phyloP scores from a whole-genome alignment of 2,329 filamentous ascomycete genomes.

The Fusarium subtropicale region DNA sequence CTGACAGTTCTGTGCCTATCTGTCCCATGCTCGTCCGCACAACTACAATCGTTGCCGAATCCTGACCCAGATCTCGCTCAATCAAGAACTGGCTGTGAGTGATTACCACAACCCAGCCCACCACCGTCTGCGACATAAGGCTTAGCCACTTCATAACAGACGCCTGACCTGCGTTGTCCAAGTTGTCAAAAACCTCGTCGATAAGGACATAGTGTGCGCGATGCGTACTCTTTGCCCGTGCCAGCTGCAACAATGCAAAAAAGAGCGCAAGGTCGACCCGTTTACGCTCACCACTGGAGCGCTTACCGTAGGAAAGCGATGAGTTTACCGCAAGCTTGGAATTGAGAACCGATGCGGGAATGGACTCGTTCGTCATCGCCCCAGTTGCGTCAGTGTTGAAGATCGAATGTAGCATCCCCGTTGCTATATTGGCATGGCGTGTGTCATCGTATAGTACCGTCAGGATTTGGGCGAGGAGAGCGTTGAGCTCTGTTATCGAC shows the following conservation, averaged over 20 bases:
- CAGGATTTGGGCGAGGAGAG: slow-evolving; percentile 26
- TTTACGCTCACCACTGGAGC: slow-evolving; percentile 40
- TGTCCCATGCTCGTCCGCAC: background rate
- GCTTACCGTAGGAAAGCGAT: slow-evolving; percentile 35
- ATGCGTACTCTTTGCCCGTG: slow-evolving; percentile 28
- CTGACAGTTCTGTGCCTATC: background rate
- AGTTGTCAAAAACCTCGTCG: slow-evolving; percentile 40
- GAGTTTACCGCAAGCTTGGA: slow-evolving; percentile 17
- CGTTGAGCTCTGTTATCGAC: slow-evolving; percentile 36
- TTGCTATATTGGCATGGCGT: slow-evolving; percentile 24
- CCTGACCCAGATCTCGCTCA: slow-evolving; percentile 22
- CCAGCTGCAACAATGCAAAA: slow-evolving; percentile 39
- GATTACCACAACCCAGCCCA: slow-evolving; percentile 35
- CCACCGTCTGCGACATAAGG: slow-evolving; percentile 23
- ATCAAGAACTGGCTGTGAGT: slow-evolving; percentile 38
- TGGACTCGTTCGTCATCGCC: background rate
- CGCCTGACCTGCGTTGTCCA: slow-evolving; percentile 34
- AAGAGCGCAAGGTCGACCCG: slow-evolving; percentile 39
- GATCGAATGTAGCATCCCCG: slow-evolving; percentile 35
- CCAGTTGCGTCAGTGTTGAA: slow-evolving; percentile 25
- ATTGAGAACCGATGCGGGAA: slow-evolving; percentile 15
- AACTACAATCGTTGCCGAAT: background rate
- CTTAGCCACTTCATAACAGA: slow-evolving; percentile 34
- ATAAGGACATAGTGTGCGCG: slow-evolving; percentile 38
- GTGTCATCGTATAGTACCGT: slow-evolving; percentile 34